Base-by-base conservation (phyloP, 257 asterid species). In the Prunella vulgaris region DNA sequence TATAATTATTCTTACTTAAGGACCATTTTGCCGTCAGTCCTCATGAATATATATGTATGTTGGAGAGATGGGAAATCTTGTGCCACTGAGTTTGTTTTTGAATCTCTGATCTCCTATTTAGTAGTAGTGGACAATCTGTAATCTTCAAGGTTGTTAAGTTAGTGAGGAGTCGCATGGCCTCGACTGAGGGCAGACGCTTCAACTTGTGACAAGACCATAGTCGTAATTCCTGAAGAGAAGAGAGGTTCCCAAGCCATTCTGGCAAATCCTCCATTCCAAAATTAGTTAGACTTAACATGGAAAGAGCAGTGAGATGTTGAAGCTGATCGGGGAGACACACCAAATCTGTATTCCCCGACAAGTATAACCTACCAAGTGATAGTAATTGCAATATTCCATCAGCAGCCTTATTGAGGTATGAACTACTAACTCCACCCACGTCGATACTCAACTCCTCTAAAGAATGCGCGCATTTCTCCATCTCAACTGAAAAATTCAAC, bases 231-330 rank as follows among this genome's bases (percentile, higher is more conserved):
- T 8, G 2, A n/a, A 60, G 66, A 15, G 66, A 60, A 15, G n/a
- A n/a, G 66, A 60, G 48, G 48, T 60, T 60, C 66, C 66, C 66
- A 30, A 60, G 14, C 66, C 66, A 60, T 32, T 60, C 66, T 7
- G 66, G 62, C 37, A 56, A 24, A 12, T 56, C 62, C 25, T 56
- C n/a, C n/a, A n/a, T 56, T 25, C 37, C 15, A 12, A 56, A 56
- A 54, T 10, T 6, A 3, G 2, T 0, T 1, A 54, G 30, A 9
- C 0, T 1, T 24, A 54, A 24, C 8, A 0, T 1, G 10, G 60
- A 21, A 24, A 56, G 62, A 56, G 62, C 18, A 21, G 32, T 56
- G 62, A 56, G 62, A 25, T 56, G 35, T 56, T 56, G 62, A 56
- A 56, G 9, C 37, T 22, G 10, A 25, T 54, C 15, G 0, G 61